Base-by-base conservation (phyloP, 495 filamentous ascomycete genomes). In the Xylaria castorea region DNA sequence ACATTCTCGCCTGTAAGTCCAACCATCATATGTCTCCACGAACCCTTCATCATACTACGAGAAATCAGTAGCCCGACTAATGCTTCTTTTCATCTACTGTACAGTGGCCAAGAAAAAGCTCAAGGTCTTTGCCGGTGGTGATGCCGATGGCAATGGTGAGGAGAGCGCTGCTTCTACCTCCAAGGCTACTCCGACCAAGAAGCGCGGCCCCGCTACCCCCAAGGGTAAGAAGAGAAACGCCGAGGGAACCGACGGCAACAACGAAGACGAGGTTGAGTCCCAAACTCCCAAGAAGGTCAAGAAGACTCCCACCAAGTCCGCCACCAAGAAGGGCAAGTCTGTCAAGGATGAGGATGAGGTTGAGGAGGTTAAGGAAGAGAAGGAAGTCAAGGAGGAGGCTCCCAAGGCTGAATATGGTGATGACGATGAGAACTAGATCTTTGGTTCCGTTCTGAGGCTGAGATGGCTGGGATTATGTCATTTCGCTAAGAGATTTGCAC, bases 31-130 rank as follows among this genome's bases (percentile, higher is more conserved):
- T 46, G 14, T 34, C n/a, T 5, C 27, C 5, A 34, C 1, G n/a
- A 32, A 7, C 38, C 11, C 22, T n/a, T 2, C 42, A 7, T 44
- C 0, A 20, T 42, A 25, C 30, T 20, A 22, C 6, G 16, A 46
- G 12, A 25, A 18, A 63, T 3, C 27, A 9, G 11, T 12, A 42
- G 16, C 1, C 12, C 14, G 5, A 57, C 48, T 57, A 30, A 68
- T 20, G 22, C 30, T 22, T 50, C 16, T 5, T 11, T 36, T 30
- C 22, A 20, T 32, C n/a, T 51, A 16, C 34, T 27, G 1, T n/a
- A 48, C 48, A 77, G 77, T 11, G 8, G 57, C 74, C 40, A 73
- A 71, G 57, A 77, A 75, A 64, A 79, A 75, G 51, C 36, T 27
- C 22, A 11, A 51, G 6, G n/a, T 34, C 27, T n/a, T 58, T 20